These are phyloP conservation scores for Yamadazyma ubonensis DNA, from an alignment of 805 yeast species.

Conservation along the genomic window DNA sequence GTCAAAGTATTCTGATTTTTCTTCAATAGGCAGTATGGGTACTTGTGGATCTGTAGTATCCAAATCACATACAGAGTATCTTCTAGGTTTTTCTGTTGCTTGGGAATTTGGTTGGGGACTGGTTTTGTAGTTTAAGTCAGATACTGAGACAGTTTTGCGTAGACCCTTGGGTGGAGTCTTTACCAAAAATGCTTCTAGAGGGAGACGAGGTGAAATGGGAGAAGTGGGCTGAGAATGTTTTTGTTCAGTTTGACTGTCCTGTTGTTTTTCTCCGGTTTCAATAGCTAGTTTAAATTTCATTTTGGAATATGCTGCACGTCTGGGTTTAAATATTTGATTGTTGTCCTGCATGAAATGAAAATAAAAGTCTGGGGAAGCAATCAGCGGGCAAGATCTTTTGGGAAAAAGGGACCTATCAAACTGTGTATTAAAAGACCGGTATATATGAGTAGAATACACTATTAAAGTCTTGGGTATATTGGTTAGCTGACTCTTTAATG, in stretches of 20 bases:
- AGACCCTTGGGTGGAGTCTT: background rate
- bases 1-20: slow-evolving; percentile 3
- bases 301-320: background rate
- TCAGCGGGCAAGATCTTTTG: too few species aligned
- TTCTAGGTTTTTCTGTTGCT: slow-evolving; percentile 3
- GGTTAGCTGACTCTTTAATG: too few species aligned
- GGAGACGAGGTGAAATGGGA: slow-evolving; percentile 5
- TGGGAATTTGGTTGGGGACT: background rate
- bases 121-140: background rate
- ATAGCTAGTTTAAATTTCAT: slow-evolving; percentile 7
- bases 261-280: background rate
- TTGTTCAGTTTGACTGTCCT: background rate
- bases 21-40: slow-evolving; percentile 11
- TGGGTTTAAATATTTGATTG: background rate
- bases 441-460: too few species aligned
- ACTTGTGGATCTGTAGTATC: slow-evolving; percentile 6
- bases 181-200: slow-evolving; percentile 7
- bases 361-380: too few species aligned
- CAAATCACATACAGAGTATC: slow-evolving; percentile 17
- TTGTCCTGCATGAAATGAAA: too few species aligned
- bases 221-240: background rate
- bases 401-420: too few species aligned
- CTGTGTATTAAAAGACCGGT: too few species aligned
- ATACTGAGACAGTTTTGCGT: slow-evolving; percentile 5
- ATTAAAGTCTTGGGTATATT: too few species aligned